Evolutionary conservation across 106 monocot species (phyloP).

Genomic region (Dioscorea alata): DNA sequence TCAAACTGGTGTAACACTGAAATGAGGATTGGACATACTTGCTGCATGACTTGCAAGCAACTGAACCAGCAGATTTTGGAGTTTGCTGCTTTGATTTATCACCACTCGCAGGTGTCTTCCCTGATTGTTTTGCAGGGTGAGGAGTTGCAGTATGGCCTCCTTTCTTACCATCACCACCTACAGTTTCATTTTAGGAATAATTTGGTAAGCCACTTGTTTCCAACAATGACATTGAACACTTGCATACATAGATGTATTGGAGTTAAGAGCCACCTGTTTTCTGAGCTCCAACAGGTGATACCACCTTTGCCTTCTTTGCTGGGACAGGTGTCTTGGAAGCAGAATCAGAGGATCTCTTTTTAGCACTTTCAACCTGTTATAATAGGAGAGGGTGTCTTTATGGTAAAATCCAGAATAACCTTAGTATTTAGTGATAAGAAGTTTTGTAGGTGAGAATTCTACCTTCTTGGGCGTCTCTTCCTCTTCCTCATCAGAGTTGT

Average conservation of each 20-base stretch:
- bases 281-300: slow-evolving; percentile 38
- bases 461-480: slow-evolving; percentile 44
- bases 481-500: slow-evolving; percentile 53
- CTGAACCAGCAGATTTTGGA: slow-evolving; percentile 46
- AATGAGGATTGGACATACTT: slow-evolving; percentile 22
- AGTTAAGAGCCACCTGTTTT: slow-evolving; percentile 37
- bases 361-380: slow-evolving; percentile 20
- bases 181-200: neutral
- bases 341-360: slow-evolving; percentile 39
- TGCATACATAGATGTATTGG: neutral
- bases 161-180: slow-evolving; percentile 53
- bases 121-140: slow-evolving; percentile 52
- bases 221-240: neutral
- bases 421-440: no score
- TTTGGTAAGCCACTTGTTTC: neutral
- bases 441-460: neutral
- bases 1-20: neutral
- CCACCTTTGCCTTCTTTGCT: slow-evolving; percentile 61
- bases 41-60: slow-evolving; percentile 70
- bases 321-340: slow-evolving; percentile 33
- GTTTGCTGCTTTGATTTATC: slow-evolving; percentile 54
- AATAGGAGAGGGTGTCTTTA: neutral
- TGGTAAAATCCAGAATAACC: no score
- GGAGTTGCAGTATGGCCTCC: slow-evolving; percentile 54
- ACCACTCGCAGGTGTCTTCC: slow-evolving; percentile 45